Conservation (phyloP, 2,329 filamentous ascomycete genomes). For the Dactylonectria estremocensis region DNA sequence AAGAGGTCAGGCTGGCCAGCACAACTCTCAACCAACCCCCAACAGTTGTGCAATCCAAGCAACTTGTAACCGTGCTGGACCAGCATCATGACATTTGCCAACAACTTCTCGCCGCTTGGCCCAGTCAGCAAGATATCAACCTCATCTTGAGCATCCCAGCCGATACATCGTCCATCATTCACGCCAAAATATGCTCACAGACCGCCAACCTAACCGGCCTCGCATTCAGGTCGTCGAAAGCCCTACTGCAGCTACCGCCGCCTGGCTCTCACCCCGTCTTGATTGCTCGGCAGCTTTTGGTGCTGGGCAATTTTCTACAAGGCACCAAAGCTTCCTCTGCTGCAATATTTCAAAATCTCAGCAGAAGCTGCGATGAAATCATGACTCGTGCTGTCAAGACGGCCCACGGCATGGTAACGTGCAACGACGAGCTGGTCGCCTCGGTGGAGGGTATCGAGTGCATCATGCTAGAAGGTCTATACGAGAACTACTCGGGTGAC, state of each 20-base stretch:
- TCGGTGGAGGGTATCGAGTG: constrained; percentile 66
- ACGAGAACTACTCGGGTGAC: constrained; percentile 63
- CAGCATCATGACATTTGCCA: constrained; percentile 46
- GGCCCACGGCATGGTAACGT: constrained; percentile 57
- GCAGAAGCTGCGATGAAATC: constrained; percentile 28
- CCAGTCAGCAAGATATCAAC: constrained; percentile 55
- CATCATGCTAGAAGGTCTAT: constrained; percentile 64
- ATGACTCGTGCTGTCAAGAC: constrained; percentile 49
- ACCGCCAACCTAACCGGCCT: constrained; percentile 21
- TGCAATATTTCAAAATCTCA: constrained; percentile 23
- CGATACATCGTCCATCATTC: constrained; percentile 47
- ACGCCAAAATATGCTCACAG: not conserved
- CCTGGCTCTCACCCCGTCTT: constrained; percentile 56
- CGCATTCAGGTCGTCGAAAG: constrained; percentile 34
- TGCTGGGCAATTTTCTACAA: constrained; percentile 44
- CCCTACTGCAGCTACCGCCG: constrained; percentile 49
- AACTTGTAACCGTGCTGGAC: not conserved
- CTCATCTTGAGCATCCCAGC: constrained; percentile 52
- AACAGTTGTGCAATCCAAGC: not conserved
- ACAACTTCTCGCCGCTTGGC: constrained; percentile 57
- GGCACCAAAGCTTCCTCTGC: constrained; percentile 36
- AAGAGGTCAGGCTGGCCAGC: too few species aligned
- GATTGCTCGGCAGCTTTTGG: constrained; percentile 59
- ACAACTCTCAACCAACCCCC: not conserved
- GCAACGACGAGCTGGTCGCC: constrained; percentile 61